Evolutionary conservation across 208 protist genomes (phyloP).

Genomic region (Porcisia hertigi): DNA sequence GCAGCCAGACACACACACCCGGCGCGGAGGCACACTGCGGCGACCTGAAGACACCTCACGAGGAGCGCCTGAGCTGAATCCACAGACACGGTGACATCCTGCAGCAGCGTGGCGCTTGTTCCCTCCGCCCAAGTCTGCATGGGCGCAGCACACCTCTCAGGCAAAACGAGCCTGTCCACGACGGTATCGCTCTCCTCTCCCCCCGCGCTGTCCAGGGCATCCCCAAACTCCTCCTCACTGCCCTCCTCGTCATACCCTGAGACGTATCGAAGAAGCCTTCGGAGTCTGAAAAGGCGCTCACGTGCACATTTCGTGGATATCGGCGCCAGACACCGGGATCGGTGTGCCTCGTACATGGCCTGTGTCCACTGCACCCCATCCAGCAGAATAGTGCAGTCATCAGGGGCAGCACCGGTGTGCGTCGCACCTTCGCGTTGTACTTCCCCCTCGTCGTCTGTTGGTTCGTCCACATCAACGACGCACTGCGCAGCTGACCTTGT

Average conservation of each 20-base stretch:
- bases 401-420: neutral
- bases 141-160: neutral
- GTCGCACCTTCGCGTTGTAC: neutral
- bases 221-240: neutral
- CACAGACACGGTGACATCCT: slow-evolving; percentile 7
- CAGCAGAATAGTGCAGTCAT: neutral
- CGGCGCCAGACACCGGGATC: neutral
- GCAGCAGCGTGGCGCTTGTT: neutral
- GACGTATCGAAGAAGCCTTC: neutral
- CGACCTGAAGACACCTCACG: slow-evolving; percentile 7
- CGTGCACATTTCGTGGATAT: neutral
- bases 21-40: slow-evolving; percentile 6
- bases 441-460: slow-evolving; percentile 18
- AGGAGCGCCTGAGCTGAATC: slow-evolving; percentile 12
- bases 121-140: neutral
- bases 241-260: slow-evolving; percentile 1
- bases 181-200: neutral
- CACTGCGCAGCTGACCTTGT: neutral
- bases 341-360: slow-evolving; percentile 5
- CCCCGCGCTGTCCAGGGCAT: neutral
- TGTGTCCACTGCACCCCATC: neutral
- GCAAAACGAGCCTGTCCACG: neutral
- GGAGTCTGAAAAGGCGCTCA: neutral
- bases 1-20: neutral
- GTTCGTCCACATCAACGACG: neutral